These are phyloP conservation scores for Pogostemon cablin DNA, from an alignment of 257 asterid genomes.

Conservation along the genomic window DNA sequence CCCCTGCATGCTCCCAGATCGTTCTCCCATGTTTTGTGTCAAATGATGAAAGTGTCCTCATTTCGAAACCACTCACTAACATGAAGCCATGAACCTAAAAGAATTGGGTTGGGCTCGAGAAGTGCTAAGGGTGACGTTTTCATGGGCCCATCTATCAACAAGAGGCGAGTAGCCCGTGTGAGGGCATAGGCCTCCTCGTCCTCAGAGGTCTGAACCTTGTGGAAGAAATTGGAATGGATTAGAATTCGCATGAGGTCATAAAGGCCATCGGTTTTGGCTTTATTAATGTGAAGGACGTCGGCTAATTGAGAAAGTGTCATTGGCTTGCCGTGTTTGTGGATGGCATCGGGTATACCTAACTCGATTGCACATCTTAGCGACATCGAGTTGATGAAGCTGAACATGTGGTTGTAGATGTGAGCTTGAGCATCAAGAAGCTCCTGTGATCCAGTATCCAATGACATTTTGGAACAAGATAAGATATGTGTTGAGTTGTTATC, in stretches of 20 bases:
- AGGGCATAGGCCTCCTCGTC: constrained; percentile 12
- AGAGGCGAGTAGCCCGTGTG: constrained; percentile 25
- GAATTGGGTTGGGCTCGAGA: neutral
- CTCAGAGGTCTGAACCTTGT: neutral
- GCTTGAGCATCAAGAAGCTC: constrained; percentile 10
- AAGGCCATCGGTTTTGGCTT: neutral
- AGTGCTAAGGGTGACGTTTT: neutral
- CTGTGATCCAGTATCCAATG: neutral
- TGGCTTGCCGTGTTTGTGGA: constrained; percentile 18
- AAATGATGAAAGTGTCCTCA: neutral
- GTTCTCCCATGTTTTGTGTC: constrained; percentile 4
- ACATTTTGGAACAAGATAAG: neutral
- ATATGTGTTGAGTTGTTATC: neutral
- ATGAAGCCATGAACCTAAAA: neutral
- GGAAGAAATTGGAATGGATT: neutral
- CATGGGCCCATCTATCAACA: neutral
- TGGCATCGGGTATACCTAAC: constrained; percentile 15
- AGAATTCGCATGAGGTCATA: constrained; percentile 11
- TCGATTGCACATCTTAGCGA: neutral
- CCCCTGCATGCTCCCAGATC: neutral
- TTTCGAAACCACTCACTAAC: constrained; percentile 18
- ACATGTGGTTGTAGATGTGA: neutral
- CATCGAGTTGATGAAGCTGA: neutral
- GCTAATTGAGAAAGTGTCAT: neutral
- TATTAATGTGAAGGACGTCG: neutral